Base-by-base conservation (phyloP, 352 stramenopile species). In the Elongisporangium undulatum region DNA sequence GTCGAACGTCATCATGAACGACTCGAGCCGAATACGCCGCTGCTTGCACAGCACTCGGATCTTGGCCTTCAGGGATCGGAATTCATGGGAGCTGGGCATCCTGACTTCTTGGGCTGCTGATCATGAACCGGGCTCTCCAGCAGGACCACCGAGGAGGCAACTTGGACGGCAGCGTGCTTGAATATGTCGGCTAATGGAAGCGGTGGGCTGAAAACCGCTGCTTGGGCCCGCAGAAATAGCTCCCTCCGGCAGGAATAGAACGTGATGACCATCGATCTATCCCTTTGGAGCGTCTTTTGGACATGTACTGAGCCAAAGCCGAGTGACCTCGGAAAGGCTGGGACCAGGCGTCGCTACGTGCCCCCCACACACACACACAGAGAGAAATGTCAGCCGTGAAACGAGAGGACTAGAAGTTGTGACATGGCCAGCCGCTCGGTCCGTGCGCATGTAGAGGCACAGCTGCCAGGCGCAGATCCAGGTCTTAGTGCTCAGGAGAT, bases 1-100 rank as follows among this genome's bases (percentile, higher is more conserved):
- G 67, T 94, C 85, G 51, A 94, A 94, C 13, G 85, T 94, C 55
- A 90, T 92, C 85, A 94, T 94, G 49, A 94, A 94, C 62, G 93
- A 83, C 67, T 95, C 85, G 4, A 95, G 58, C 1, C 83, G 85
- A 60, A 92, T 88, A 24, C 85, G 82, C 16, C 80, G 79, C 61
- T 95, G 82, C 69, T 90, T 95, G 67, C 85, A 95, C 57, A 91
- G 61, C 53, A 81, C 62, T 22, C 83, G 82, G 49, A 92, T 75
- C 67, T 90, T 91, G 53, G 82, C 79, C 63, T 95, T 95, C 9
- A 93, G 64, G 24, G 79, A 89, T 17, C 82, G 79, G 62, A 93
- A 93, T 58, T 95, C 85, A 41, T 72, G 76, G 22, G 74, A 84
- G 69, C 78, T 85, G 58, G 75, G 81, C 81, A 89, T 90, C 29